These are phyloP conservation scores for Colletotrichum sp. DNA, from an alignment of 2,329 filamentous ascomycete species.

Conservation along the genomic window DNA sequence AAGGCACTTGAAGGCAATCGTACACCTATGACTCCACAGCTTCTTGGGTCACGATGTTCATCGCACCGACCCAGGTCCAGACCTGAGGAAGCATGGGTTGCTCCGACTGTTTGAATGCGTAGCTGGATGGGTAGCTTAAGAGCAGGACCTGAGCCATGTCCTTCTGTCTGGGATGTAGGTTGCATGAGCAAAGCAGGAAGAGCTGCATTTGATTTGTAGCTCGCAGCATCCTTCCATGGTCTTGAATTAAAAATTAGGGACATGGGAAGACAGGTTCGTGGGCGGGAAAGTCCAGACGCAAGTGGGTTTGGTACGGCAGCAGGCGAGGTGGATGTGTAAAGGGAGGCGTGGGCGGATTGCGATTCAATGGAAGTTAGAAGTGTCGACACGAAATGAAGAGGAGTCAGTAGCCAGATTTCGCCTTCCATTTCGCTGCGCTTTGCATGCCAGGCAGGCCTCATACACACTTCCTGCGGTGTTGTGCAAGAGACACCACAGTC, in stretches of 20 bases:
- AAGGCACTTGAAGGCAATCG: background rate
- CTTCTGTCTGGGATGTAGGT: background rate
- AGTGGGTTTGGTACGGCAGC: background rate
- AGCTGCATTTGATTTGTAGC: background rate
- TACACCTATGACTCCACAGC: background rate
- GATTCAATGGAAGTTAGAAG: background rate
- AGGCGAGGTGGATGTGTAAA: background rate
- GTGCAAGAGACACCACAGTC: background rate
- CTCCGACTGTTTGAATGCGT: too few species aligned
- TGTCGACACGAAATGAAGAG: background rate
- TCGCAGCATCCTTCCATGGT: background rate
- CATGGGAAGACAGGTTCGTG: background rate
- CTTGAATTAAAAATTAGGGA: background rate
- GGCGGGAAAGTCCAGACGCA: background rate
- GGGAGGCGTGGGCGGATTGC: background rate
- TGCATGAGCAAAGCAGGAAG: background rate
- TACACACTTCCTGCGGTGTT: background rate
- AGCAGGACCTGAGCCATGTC: background rate
- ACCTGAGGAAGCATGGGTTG: background rate
- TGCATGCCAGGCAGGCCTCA: background rate
- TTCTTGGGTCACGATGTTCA: background rate
- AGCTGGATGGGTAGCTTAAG: background rate
- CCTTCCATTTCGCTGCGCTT: background rate
- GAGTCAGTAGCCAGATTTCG: background rate
- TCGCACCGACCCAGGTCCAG: background rate